These are phyloP conservation scores for Mycena alexandri DNA, from an alignment of 768 basidiomycete species.

Conservation along the genomic window DNA sequence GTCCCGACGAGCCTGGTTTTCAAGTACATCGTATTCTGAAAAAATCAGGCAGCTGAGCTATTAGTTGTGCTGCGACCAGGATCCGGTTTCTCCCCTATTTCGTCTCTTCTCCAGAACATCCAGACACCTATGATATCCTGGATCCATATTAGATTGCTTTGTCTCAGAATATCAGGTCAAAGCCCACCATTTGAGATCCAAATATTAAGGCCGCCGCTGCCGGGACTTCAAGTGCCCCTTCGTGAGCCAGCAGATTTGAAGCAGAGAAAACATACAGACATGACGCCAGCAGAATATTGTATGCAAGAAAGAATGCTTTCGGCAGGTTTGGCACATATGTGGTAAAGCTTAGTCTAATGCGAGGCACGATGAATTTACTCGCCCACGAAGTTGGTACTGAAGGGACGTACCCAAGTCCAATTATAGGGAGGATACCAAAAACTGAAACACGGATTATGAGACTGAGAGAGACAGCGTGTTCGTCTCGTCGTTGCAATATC, in stretches of 20 bases:
- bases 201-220: constrained; percentile 14
- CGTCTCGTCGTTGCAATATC: constrained; percentile 20
- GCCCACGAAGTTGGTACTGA: too few relatives aligned
- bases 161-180: background rate
- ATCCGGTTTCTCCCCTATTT: background rate
- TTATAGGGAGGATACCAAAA: constrained; percentile 23
- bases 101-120: constrained; percentile 14
- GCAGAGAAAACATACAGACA: background rate
- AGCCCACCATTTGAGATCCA: constrained; percentile 23
- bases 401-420: constrained; percentile 14
- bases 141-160: background rate
- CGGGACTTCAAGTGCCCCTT: background rate
- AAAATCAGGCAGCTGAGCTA: background rate
- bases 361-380: background rate
- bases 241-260: background rate
- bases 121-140: constrained; percentile 18
- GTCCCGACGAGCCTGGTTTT: too few relatives aligned
- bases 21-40: too few relatives aligned
- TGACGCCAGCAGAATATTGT: constrained; percentile 23
- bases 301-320: background rate
- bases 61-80: background rate
- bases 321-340: constrained; percentile 22
- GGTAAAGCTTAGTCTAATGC: constrained; percentile 17
- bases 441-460: constrained; percentile 29
- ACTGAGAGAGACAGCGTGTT: constrained; percentile 27